Conservation (phyloP, 805 yeast genomes). For the Sungouiella thailandica region DNA sequence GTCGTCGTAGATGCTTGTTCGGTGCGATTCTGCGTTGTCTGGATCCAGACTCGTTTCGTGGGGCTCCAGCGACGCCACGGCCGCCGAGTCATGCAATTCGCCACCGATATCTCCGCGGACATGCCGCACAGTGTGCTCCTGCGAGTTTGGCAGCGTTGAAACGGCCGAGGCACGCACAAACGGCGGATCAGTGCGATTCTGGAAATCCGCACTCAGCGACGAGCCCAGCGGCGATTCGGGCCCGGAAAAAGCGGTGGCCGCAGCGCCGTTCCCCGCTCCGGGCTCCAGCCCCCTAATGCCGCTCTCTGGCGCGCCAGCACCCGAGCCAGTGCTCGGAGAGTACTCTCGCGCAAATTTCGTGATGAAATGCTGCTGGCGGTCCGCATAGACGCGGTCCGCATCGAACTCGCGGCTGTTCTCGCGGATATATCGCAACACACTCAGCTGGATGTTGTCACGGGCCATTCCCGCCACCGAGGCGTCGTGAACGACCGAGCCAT, state of each 20-base stretch:
- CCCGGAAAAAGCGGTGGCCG: no score
- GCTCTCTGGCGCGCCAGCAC: background rate
- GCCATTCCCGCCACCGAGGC: conserved; percentile 19
- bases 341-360: conserved; percentile 27
- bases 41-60: no score
- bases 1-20: background rate
- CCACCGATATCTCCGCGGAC: no score
- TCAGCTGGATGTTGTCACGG: conserved; percentile 25
- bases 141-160: no score
- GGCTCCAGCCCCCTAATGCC: no score
- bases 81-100: no score
- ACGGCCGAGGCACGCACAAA: no score
- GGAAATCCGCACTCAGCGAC: background rate
- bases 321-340: conserved; percentile 5
- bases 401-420: conserved; percentile 21
- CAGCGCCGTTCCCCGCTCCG: background rate
- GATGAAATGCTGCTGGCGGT: conserved; percentile 29
- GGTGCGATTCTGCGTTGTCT: no score
- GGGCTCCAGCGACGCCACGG: no score
- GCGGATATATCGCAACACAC: conserved; percentile 32
- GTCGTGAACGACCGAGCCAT: conserved; percentile 17
- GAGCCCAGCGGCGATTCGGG: background rate
- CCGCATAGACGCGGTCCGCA: conserved; percentile 34
- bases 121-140: no score
- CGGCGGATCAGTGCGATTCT: background rate